A percentile compares a stretch with the other conserved stretches of the same genome.
Evolutionary conservation across 2,329 filamentous ascomycete species (phyloP).

Genomic region (Myriosclerotinia curreyana): DNA sequence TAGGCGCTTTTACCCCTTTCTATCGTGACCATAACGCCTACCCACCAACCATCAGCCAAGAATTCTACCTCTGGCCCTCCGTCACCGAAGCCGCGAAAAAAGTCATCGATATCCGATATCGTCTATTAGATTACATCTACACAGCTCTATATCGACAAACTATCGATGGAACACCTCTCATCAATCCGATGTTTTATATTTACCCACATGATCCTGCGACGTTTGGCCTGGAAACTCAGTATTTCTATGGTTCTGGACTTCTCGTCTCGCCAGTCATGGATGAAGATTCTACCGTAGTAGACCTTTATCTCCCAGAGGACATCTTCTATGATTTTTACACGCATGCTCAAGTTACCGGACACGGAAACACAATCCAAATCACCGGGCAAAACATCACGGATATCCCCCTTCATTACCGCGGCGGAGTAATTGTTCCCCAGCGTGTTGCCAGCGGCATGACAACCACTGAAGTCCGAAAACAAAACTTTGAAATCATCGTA

Average conservation of each 20-base stretch:
- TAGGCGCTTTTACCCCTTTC: slow-evolving; percentile 73
- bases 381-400: slow-evolving; percentile 44
- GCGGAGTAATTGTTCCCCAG: slow-evolving; percentile 62
- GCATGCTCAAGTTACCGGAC: slow-evolving; percentile 45
- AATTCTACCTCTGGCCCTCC: slow-evolving; percentile 67
- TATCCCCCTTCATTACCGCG: slow-evolving; percentile 67
- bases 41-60: slow-evolving; percentile 53
- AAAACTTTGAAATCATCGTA: slow-evolving; percentile 69
- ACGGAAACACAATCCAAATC: slow-evolving; percentile 43
- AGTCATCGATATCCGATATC: slow-evolving; percentile 70
- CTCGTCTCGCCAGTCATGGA: slow-evolving; percentile 50
- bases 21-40: slow-evolving; percentile 69
- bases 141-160: slow-evolving; percentile 63
- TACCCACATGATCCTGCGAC: slow-evolving; percentile 55
- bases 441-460: slow-evolving; percentile 58
- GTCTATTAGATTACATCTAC: slow-evolving; percentile 76
- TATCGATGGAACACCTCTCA: slow-evolving; percentile 58
- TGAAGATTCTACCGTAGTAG: slow-evolving; percentile 45
- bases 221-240: slow-evolving; percentile 49
- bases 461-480: slow-evolving; percentile 58
- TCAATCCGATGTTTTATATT: slow-evolving; percentile 69
- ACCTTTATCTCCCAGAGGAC: slow-evolving; percentile 50
- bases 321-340: slow-evolving; percentile 53
- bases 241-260: slow-evolving; percentile 49
- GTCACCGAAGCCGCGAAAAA: slow-evolving; percentile 63